Evolutionary conservation across 2,329 filamentous ascomycete genomes (phyloP).

Genomic region (Pseudogymnoascus sp.): DNA sequence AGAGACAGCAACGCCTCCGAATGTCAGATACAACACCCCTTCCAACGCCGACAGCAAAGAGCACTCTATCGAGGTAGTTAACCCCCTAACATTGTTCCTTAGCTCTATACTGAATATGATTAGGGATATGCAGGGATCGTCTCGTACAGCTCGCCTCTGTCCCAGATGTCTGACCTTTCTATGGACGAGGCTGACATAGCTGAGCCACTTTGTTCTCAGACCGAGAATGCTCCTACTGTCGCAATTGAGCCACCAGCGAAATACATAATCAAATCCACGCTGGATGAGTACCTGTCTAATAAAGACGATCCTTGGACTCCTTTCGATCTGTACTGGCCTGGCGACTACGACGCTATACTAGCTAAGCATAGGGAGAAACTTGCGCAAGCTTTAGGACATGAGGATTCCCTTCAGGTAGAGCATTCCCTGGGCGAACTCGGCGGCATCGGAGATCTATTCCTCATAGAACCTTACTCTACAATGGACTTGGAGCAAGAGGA

Average conservation of each 20-base stretch:
- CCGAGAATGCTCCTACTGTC: neutral
- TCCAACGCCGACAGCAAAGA: neutral
- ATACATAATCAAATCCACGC: no score
- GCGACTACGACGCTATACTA: neutral
- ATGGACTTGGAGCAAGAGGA: neutral
- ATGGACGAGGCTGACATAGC: neutral
- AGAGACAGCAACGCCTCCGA: neutral
- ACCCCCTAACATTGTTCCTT: neutral
- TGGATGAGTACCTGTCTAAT: neutral
- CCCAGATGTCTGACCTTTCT: neutral
- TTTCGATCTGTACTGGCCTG: neutral
- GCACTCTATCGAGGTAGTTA: neutral
- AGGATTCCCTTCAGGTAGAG: neutral
- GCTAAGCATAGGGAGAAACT: neutral
- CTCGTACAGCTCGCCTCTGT: neutral
- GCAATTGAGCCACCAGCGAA: neutral
- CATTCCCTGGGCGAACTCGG: neutral
- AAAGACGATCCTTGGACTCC: neutral
- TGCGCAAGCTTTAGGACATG: neutral
- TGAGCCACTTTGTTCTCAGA: neutral
- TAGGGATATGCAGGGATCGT: neutral
- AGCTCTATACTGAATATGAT: neutral
- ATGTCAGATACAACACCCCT: neutral
- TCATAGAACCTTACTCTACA: neutral
- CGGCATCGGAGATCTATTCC: neutral